phyloP scores from a whole-genome alignment of 2,329 filamentous ascomycete genomes.

The Gnomoniopsis sp. region DNA sequence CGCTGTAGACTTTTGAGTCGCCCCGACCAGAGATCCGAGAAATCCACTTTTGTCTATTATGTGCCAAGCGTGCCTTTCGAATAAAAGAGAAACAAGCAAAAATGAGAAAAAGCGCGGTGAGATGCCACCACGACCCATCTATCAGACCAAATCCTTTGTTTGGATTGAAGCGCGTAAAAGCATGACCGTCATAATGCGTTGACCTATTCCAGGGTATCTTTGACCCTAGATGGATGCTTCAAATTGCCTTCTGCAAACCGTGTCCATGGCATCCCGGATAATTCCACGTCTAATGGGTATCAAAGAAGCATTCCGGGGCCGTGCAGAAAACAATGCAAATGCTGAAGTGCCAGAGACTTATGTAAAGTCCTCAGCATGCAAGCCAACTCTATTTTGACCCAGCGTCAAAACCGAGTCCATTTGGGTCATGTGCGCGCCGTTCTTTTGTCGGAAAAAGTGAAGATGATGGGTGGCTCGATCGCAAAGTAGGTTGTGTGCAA shows the following conservation, averaged over 20 bases:
- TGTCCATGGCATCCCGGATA: constrained; percentile 26
- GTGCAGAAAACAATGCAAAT: constrained; percentile 33
- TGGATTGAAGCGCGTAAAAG: constrained; percentile 34
- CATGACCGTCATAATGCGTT: constrained; percentile 37
- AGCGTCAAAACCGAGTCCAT: constrained; percentile 22
- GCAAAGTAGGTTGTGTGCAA: constrained; percentile 36
- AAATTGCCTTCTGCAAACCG: constrained; percentile 25
- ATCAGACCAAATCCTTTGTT: constrained; percentile 34
- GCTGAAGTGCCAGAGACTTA: constrained; percentile 33
- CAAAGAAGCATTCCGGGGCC: constrained; percentile 32
- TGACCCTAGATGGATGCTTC: constrained; percentile 26
- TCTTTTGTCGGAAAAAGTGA: constrained; percentile 27
- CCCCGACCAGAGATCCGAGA: constrained; percentile 54
- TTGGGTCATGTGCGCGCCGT: constrained; percentile 36
- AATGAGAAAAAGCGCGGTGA: constrained; percentile 15
- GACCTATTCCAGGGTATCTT: constrained; percentile 28
- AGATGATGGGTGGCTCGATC: constrained; percentile 20
- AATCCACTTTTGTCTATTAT: constrained; percentile 65
- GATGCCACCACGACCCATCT: constrained; percentile 34
- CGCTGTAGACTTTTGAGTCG: constrained; percentile 17
- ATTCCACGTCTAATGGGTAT: constrained; percentile 37
- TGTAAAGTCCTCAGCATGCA: constrained; percentile 29
- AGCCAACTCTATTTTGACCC: constrained; percentile 30
- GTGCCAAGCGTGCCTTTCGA: constrained; percentile 27
- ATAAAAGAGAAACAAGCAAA: constrained; percentile 21